A percentile compares a stretch with the other conserved stretches of the same genome.
Conservation (phyloP, 2,329 filamentous ascomycete genomes). For the Penicillium sp. region DNA sequence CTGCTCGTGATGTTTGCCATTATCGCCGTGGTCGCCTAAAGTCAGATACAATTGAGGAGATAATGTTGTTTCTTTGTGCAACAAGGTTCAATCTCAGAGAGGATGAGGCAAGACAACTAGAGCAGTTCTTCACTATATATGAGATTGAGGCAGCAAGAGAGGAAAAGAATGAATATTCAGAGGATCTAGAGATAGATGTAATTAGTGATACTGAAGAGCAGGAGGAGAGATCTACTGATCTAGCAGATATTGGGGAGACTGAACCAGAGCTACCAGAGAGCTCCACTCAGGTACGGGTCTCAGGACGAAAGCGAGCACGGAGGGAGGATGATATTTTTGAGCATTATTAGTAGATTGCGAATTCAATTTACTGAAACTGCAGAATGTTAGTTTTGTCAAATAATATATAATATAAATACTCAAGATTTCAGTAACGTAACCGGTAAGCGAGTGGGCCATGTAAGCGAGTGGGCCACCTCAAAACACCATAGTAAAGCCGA, state of each 20-base stretch:
- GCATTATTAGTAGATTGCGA: neutral
- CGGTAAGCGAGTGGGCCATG: no score
- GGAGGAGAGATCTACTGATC: neutral
- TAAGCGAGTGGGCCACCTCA: no score
- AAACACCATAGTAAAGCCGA: no score
- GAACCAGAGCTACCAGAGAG: neutral
- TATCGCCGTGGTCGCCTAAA: neutral
- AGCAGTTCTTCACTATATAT: neutral
- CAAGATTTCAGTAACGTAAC: no score
- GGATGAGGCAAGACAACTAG: neutral
- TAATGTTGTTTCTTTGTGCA: constrained; percentile 1
- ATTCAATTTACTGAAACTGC: no score
- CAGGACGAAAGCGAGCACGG: neutral
- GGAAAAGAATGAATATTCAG: neutral
- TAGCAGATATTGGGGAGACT: neutral
- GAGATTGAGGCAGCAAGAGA: neutral
- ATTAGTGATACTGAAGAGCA: constrained; percentile 1
- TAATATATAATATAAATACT: no score
- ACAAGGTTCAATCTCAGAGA: constrained; percentile 2
- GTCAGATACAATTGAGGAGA: neutral
- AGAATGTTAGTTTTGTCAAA: no score
- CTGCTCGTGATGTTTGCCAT: constrained; percentile 4
- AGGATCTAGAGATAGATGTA: neutral
- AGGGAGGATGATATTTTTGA: neutral
- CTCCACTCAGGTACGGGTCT: neutral